Evolutionary conservation across 2,329 filamentous ascomycete species (phyloP), one percentile per base, ranked within the genome.

Genomic region (Fusarium guadeloupense): DNA sequence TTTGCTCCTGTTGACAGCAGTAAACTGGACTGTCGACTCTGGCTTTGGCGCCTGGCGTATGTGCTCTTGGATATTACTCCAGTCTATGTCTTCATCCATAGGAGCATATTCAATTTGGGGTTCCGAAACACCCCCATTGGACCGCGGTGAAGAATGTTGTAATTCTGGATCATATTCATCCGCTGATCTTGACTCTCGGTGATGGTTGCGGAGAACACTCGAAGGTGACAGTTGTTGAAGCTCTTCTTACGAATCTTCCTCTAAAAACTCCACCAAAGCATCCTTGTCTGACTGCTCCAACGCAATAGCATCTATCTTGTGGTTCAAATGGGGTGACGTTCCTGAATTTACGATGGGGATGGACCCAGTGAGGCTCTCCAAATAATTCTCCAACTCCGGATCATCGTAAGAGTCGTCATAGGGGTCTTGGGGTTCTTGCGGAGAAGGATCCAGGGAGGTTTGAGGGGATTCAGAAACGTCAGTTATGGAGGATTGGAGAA

Each of bases 81-180:
- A 81, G 53, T 80, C 78, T 13, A 80, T 67, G 4, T 77, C 76
- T 12, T 77, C 71, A 21, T 75, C 71, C 8, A 80, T 62, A 9
- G 34, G 55, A 9, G 41, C 20, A 17, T 69, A 48, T 16, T 40
- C 30, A 23, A 33, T 48, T 10, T 12, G 50, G 19, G n/a, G 23
- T 16, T 42, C 54, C 33, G 9, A 23, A 13, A 38, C 38, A 16
- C 40, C 33, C 14, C 40, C 47, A 17, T 25, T 52, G 5, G 45
- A 37, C 9, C 43, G 43, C 17, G 71, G 71, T 14, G 77, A 72
- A 8, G 75, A 78, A 41, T 71, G 61, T 41, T 76, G 74, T 7
- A 79, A 54, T 21, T 49, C 70, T n/a, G 72, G 67, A 46, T 78
- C 77, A 46, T 73, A 78, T 37, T 74, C 72, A 8, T 68, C 65